Evolutionary conservation across 495 filamentous ascomycete species (phyloP), one percentile per base, ranked within the genome.

Genomic region (Aspergillus bertholletiae): DNA sequence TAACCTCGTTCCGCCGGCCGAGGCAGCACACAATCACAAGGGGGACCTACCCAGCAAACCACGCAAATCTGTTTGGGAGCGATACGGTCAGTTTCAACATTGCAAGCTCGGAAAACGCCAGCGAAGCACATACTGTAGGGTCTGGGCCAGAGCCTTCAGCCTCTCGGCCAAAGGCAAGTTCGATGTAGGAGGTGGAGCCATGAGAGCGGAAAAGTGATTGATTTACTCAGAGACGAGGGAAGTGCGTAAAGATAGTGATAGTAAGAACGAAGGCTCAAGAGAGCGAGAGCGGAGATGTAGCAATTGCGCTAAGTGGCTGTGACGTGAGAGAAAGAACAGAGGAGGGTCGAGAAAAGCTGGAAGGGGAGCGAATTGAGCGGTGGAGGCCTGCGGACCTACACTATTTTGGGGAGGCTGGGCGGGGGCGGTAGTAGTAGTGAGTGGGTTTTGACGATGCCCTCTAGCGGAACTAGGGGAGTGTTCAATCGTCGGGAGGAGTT

Each of bases 41-140:
- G 23, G 34, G 44, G 22, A 86, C 89, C 53, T 86, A 93, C 87
- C 94, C 94, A 59, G 84, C 76, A 63, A 98, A 98, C 94, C 94
- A 97, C 51, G 75, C 84, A 66, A 87, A 87, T 58, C 77, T 81
- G 52, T 44, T 46, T 24, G 54, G 26, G 20, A 54, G 34, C 12
- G 24, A 49, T 44, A 13, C 30, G 41, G 58, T 74, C 65, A 74
- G 81, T 80, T 64, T 80, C 75, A 75, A 49, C 35, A 62, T 47
- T 60, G 73, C 68, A 56, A 46, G 26, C 45, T 46, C 35, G 20
- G 48, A 65, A 53, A 61, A 54, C 32, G 46, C 49, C 18, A 30
- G 45, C 17, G 24, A 52, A 55, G 35, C 56, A 83, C 87, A 63
- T 81, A 92, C 88, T 97, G 93, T 52, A 97, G 77, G 24, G 93